Evolutionary conservation across 2,329 filamentous ascomycete genomes (phyloP).

Genomic region (Fusarium nygamai): DNA sequence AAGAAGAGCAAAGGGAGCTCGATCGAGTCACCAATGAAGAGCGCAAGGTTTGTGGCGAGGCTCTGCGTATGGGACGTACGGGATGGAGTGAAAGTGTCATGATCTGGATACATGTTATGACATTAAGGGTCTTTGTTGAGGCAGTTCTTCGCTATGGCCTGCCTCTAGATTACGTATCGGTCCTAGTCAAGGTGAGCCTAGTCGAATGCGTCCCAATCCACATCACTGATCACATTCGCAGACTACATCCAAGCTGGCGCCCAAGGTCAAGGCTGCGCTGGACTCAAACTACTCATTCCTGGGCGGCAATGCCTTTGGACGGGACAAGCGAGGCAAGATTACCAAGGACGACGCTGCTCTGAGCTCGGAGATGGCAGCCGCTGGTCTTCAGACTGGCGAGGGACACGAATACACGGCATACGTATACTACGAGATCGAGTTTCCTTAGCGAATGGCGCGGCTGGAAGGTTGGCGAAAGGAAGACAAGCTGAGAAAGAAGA

Average conservation of each 20-base stretch:
- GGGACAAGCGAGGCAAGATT: constrained; percentile 92
- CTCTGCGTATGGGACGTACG: constrained; percentile 85
- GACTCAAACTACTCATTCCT: constrained; percentile 91
- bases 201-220: too few relatives aligned
- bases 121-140: constrained; percentile 94
- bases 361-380: constrained; percentile 85
- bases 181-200: constrained; percentile 78
- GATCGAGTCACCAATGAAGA: constrained; percentile 85
- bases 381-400: constrained; percentile 73
- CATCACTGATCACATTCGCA: constrained; percentile 50
- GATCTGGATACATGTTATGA: constrained; percentile 93
- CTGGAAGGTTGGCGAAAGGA: neutral
- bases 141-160: constrained; percentile 96
- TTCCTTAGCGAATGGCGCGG: constrained; percentile 56
- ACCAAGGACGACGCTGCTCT: constrained; percentile 87
- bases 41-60: constrained; percentile 92
- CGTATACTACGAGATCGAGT: constrained; percentile 95
- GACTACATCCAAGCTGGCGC: constrained; percentile 83
- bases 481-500: neutral
- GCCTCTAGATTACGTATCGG: constrained; percentile 88
- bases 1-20: constrained; percentile 89
- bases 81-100: constrained; percentile 96
- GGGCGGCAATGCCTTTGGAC: constrained; percentile 90
- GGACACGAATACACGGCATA: constrained; percentile 92
- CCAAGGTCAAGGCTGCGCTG: constrained; percentile 81